Evolutionary conservation across 163 green algal species (phyloP).

Genomic region (Scenedesmus sp.): DNA sequence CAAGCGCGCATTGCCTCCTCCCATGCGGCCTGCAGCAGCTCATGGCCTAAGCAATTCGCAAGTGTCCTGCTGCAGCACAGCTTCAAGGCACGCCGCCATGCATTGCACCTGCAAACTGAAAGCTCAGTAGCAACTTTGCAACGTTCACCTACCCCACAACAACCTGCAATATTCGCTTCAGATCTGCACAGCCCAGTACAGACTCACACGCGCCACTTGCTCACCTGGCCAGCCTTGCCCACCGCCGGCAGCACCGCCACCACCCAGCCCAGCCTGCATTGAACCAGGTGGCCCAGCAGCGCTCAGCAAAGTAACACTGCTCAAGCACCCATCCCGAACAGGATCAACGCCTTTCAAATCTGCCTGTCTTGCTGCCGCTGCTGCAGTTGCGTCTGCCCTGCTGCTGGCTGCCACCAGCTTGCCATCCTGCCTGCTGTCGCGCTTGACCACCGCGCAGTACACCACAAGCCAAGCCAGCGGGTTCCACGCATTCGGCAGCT

Average conservation of each 20-base stretch:
- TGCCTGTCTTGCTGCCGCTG: conserved; percentile 38
- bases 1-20: too few species aligned
- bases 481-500: conserved; percentile 63
- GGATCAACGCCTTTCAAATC: neutral
- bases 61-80: too few species aligned
- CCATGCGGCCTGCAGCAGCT: too few species aligned
- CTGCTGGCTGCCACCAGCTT: conserved; percentile 40
- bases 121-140: too few species aligned
- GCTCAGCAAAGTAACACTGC: neutral
- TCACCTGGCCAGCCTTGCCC: neutral
- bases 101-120: too few species aligned
- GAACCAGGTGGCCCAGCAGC: neutral
- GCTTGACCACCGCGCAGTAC: conserved; percentile 58
- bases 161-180: too few species aligned
- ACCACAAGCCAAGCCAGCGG: conserved; percentile 66
- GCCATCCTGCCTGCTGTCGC: conserved; percentile 45
- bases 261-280: neutral
- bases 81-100: too few species aligned
- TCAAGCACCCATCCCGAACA: neutral
- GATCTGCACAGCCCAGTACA: too few species aligned
- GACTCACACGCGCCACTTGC: too few species aligned
- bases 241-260: neutral
- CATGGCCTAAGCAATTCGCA: too few species aligned
- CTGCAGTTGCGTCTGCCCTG: neutral
- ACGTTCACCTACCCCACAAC: too few species aligned